Evolutionary conservation across 2,329 filamentous ascomycete genomes (phyloP), one percentile per base, ranked within the genome.

Genomic region (Cadophora gregata): DNA sequence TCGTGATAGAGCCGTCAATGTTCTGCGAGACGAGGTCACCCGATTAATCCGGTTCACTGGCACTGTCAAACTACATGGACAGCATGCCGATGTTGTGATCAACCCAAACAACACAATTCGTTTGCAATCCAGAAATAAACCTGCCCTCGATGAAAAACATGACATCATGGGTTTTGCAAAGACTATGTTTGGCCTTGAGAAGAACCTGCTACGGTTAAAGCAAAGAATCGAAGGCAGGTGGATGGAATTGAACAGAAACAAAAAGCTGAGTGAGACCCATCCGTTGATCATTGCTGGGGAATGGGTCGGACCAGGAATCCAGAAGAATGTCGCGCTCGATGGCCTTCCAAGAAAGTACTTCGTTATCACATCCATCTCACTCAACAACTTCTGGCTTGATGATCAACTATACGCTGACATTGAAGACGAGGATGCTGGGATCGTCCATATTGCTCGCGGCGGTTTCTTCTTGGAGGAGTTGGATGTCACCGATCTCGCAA

Each of bases 231-330:
- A 38, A 19, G 33, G 21, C 3, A 45, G 65, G 5, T 75, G 67
- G 45, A 14, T 19, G 14, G 45, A 65, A 25, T 51, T 71, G 1
- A 71, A 74, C 16, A 65, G 56, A 0, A 59, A 55, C 8, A 33
- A 29, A 4, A 38, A 64, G 2, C 51, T 74, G 1, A 33, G 64
- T 1, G 45, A 61, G 1, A 47, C 68, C 7, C 3, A 66, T 27
- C 69, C 71, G 1, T 24, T 73, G 8, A 71, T 75, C 7, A 69
- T 75, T n/a, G 71, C 72, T 4, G 73, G 73, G 1, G 73, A 75
- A 29, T 75, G 70, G 67, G 65, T 74, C 8, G 73, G 73, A 3
- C 71, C 71, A 0, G 70, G 63, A 8, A 53, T 75, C 4, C 70
- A 73, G 36, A 72, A 71, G 51, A 64, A 62, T 10, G 69, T 73